These are phyloP conservation scores for Aspergillus nomiae DNA, from an alignment of 2,329 filamentous ascomycete species.

Conservation along the genomic window DNA sequence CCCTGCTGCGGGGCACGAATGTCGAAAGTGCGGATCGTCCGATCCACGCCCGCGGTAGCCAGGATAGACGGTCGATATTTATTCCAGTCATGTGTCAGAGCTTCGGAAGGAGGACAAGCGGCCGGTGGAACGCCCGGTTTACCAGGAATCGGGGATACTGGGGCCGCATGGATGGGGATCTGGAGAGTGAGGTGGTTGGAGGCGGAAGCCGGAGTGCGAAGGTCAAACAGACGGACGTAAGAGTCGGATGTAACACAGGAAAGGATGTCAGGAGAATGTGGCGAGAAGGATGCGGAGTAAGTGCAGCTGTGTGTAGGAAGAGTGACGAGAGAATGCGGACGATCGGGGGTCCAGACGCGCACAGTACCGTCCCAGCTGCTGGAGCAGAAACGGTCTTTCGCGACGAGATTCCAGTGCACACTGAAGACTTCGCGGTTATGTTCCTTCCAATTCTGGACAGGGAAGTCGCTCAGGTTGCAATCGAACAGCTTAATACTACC, in stretches of 20 bases:
- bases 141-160: constrained; percentile 49
- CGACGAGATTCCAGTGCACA: constrained; percentile 87
- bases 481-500: constrained; percentile 95
- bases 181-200: constrained; percentile 83
- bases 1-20: constrained; percentile 74
- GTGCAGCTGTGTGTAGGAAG: constrained; percentile 91
- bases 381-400: constrained; percentile 87
- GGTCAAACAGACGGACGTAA: constrained; percentile 85
- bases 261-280: constrained; percentile 80
- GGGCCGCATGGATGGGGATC: constrained; percentile 77
- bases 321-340: constrained; percentile 74
- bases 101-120: constrained; percentile 69
- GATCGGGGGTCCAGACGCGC: constrained; percentile 89
- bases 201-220: constrained; percentile 80
- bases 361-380: constrained; percentile 96
- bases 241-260: constrained; percentile 89
- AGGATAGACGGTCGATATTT: constrained; percentile 87
- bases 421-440: constrained; percentile 92
- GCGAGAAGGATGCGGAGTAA: constrained; percentile 88
- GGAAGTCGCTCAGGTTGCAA: constrained; percentile 76
- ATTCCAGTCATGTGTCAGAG: constrained; percentile 97
- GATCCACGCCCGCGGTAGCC: constrained; percentile 87
- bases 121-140: constrained; percentile 39
- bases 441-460: constrained; percentile 88
- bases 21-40: constrained; percentile 85